phyloP scores from a whole-genome alignment of 2,329 filamentous ascomycete species.

The Cladosporium halotolerans region DNA sequence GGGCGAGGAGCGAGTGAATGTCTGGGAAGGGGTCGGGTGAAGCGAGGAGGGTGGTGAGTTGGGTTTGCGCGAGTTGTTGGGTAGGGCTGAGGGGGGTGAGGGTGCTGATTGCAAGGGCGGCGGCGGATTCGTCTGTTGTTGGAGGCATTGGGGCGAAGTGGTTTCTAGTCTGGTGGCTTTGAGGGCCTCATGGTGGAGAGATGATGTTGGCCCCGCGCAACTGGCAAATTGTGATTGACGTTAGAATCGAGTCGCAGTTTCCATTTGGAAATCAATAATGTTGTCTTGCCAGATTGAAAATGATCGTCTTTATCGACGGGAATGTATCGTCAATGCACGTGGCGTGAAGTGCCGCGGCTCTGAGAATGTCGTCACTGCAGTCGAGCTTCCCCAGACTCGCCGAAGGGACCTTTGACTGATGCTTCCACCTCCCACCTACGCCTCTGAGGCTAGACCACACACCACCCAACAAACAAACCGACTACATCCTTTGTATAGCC shows the following conservation, averaged over 20 bases:
- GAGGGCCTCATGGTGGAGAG: too few relatives aligned
- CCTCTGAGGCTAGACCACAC: too few relatives aligned
- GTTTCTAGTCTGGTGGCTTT: background rate
- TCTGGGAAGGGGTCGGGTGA: constrained; percentile 35
- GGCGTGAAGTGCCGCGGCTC: too few relatives aligned
- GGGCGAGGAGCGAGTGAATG: constrained; percentile 35
- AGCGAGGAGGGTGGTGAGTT: constrained; percentile 34
- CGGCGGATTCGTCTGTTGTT: constrained; percentile 37
- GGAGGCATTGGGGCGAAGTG: constrained; percentile 26
- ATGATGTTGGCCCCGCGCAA: too few relatives aligned
- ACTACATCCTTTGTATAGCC: background rate
- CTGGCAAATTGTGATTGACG: too few relatives aligned
- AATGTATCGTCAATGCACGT: too few relatives aligned
- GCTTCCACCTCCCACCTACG: background rate
- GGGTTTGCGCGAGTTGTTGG: constrained; percentile 29
- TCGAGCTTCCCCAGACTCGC: background rate
- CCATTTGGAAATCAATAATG: background rate
- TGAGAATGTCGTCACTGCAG: constrained; percentile 52
- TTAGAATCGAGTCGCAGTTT: constrained; percentile 22
- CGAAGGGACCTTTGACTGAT: background rate
- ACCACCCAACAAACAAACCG: background rate
- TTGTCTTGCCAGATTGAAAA: constrained; percentile 25
- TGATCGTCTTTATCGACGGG: constrained; percentile 20
- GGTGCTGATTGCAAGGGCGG: constrained; percentile 33
- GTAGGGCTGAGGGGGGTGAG: constrained; percentile 29